Conservation (phyloP, 495 filamentous ascomycete species). For the Penicillium ochrochloron region DNA sequence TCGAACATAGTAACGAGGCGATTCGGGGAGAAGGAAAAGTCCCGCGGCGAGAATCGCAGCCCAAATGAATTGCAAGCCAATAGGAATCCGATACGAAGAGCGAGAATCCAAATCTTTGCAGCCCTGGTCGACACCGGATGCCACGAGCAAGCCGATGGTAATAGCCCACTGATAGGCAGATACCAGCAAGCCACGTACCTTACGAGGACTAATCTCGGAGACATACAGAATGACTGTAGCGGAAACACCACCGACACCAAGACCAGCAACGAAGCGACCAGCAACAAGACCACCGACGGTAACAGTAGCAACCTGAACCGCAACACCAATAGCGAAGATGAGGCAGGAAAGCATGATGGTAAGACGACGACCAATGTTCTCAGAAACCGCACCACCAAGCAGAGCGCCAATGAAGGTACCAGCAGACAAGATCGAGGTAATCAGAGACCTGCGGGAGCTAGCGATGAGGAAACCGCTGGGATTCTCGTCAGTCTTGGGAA, state of each 20-base stretch:
- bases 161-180: constrained; percentile 71
- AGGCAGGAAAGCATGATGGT: constrained; percentile 67
- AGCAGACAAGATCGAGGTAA: constrained; percentile 72
- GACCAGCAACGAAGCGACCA: constrained; percentile 70
- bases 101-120: constrained; percentile 60
- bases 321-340: constrained; percentile 65
- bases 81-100: constrained; percentile 71
- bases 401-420: constrained; percentile 78
- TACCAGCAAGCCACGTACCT: constrained; percentile 68
- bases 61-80: constrained; percentile 70
- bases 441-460: constrained; percentile 53
- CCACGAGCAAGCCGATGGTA: constrained; percentile 72
- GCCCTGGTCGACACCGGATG: constrained; percentile 70
- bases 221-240: constrained; percentile 74
- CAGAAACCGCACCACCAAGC: constrained; percentile 66
- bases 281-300: constrained; percentile 59
- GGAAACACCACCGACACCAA: constrained; percentile 75
- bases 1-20: constrained; percentile 65
- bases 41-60: constrained; percentile 64
- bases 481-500: constrained; percentile 18
- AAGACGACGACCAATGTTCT: constrained; percentile 66
- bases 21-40: constrained; percentile 77
- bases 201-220: constrained; percentile 63
- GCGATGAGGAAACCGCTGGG: constrained; percentile 24
- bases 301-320: constrained; percentile 59